phyloP scores from a whole-genome alignment of 148 eudicot species.

The Arbutus unedo region DNA sequence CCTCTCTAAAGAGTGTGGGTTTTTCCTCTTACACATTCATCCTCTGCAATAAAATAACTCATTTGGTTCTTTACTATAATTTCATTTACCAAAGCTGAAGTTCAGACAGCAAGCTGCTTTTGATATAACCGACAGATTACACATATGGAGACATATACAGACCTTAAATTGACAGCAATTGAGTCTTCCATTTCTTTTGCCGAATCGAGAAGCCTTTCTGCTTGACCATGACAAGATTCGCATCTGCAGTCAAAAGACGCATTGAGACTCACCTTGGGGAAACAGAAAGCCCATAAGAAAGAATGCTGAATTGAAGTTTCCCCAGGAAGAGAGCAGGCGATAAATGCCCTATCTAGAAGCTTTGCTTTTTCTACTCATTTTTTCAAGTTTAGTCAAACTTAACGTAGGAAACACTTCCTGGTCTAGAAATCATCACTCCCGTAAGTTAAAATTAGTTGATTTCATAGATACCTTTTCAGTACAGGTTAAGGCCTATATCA shows the following conservation, averaged over 20 bases:
- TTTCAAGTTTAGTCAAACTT: not conserved
- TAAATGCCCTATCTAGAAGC: not conserved
- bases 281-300: not conserved
- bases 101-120: not conserved
- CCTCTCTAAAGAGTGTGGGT: too few species aligned
- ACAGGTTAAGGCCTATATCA: not conserved
- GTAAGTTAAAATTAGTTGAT: not conserved
- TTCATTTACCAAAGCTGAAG: not conserved
- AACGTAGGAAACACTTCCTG: not conserved
- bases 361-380: not conserved
- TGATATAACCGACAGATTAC: not conserved
- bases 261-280: slow-evolving; percentile 1
- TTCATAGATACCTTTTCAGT: not conserved
- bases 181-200: slow-evolving; percentile 99
- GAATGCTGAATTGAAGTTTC: not conserved
- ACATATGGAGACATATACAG: slow-evolving; percentile 17
- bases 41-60: not conserved
- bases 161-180: slow-evolving; percentile 95
- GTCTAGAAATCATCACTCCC: not conserved
- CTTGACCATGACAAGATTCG: slow-evolving; percentile 98
- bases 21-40: too few species aligned
- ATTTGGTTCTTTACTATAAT: not conserved
- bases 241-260: slow-evolving; percentile 53
- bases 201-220: slow-evolving; percentile 97
- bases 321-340: not conserved